Conservation (phyloP, 2,329 filamentous ascomycete genomes). For the Fusarium stilboides region DNA sequence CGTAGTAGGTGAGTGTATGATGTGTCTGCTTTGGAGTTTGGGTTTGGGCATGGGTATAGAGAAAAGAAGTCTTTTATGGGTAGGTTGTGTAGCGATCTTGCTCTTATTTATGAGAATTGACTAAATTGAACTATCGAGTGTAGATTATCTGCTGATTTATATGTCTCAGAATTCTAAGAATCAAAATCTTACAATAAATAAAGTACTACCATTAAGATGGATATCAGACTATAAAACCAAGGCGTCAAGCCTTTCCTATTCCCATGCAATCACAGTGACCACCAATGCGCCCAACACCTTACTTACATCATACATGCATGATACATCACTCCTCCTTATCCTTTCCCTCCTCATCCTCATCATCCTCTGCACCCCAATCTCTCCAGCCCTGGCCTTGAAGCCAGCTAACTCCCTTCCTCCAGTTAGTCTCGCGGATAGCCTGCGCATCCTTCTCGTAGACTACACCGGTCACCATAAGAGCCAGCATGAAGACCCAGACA, state of each 20-base stretch:
- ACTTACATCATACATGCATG: constrained; percentile 42
- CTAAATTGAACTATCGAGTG: too few species aligned
- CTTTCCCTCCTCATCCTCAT: constrained; percentile 59
- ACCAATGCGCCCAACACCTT: constrained; percentile 40
- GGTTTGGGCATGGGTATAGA: background rate
- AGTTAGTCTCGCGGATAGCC: constrained; percentile 75
- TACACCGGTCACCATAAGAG: constrained; percentile 82
- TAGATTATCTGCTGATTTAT: background rate
- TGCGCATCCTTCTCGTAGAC: constrained; percentile 81
- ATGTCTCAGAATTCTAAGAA: background rate
- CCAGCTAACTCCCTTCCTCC: constrained; percentile 82
- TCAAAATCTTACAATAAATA: constrained; percentile 2
- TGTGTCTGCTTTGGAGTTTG: background rate
- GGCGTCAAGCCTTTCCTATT: constrained; percentile 22
- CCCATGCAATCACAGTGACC: constrained; percentile 17
- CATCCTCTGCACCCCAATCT: constrained; percentile 73
- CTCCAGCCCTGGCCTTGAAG: constrained; percentile 82
- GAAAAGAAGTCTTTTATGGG: too few species aligned
- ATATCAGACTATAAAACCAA: constrained; percentile 33
- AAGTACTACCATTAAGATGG: constrained; percentile 34
- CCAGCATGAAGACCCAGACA: constrained; percentile 84
- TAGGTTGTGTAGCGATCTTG: background rate
- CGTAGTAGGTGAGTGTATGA: background rate
- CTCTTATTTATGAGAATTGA: background rate
- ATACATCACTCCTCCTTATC: constrained; percentile 50